Evolutionary conservation across 2,329 filamentous ascomycete species (phyloP).

Genomic region (Pyrenophora graminea): DNA sequence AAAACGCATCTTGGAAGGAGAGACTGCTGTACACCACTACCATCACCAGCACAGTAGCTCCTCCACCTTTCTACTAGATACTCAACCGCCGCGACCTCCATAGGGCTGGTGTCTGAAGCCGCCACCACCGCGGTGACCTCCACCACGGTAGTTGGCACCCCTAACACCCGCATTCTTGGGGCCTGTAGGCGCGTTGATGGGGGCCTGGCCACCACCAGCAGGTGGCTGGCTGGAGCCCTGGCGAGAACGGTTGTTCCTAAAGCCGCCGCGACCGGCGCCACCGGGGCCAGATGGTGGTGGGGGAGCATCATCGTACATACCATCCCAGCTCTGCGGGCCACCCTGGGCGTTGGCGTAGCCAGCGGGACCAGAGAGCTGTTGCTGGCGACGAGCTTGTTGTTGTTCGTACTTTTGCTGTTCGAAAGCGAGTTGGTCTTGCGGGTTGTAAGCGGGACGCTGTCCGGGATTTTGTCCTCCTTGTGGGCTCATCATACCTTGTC

Average conservation of each 20-base stretch:
- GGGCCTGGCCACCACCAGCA: slow-evolving; percentile 51
- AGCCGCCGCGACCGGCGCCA: slow-evolving; percentile 44
- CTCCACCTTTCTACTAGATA: not conserved
- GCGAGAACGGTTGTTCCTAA: slow-evolving; percentile 43
- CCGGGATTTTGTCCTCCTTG: slow-evolving; percentile 25
- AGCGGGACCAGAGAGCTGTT: slow-evolving; percentile 45
- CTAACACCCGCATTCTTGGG: slow-evolving; percentile 94
- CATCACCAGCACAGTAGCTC: not conserved
- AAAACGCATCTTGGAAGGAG: no score
- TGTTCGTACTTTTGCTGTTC: slow-evolving; percentile 80
- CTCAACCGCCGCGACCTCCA: slow-evolving; percentile 27
- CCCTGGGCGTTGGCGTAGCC: slow-evolving; percentile 56
- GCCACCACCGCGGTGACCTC: slow-evolving; percentile 56
- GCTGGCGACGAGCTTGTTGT: slow-evolving; percentile 63
- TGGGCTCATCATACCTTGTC: slow-evolving; percentile 28
- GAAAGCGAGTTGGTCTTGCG: slow-evolving; percentile 73
- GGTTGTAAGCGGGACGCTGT: slow-evolving; percentile 61
- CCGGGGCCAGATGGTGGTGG: slow-evolving; percentile 66
- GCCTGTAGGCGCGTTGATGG: slow-evolving; percentile 86
- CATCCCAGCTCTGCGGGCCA: slow-evolving; percentile 88
- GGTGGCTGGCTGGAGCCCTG: slow-evolving; percentile 49
- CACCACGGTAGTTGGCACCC: slow-evolving; percentile 90
- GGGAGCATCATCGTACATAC: slow-evolving; percentile 96
- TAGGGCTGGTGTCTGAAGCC: slow-evolving; percentile 42
- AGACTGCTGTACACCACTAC: not conserved